Base-by-base conservation (phyloP, 2,329 filamentous ascomycete species). In the Epichloe bromicola region DNA sequence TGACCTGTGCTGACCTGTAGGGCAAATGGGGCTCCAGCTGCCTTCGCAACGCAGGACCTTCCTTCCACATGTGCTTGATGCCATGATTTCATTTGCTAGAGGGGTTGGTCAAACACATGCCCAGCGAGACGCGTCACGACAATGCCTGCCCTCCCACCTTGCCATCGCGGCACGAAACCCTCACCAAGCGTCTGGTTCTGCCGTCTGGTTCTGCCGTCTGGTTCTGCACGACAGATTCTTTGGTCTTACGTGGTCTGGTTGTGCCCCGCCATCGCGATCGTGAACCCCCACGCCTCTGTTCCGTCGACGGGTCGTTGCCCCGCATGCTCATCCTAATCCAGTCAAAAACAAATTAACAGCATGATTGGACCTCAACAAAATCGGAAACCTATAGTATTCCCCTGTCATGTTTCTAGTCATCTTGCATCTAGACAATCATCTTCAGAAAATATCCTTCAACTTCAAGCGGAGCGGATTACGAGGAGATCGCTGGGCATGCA, bases 1-100 rank as follows among this genome's bases (percentile, higher is more conserved):
- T 57, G 51, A 54, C 58, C 19, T 44, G 57, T 65, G 64, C 58
- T 57, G 51, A 45, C 56, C 45, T 56, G 40, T 51, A 58, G 56
- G 55, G 57, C 49, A 49, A 45, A 50, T 46, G 57, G 53, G 53
- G 56, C 56, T 56, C 50, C 50, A 41, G 33, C 15, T 14, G 26
- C 46, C 30, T 34, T n/a, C 5, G 34, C 11, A 23, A 37, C n/a
- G 6, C 37, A 8, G n/a, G 36, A 26, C 30, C 26, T 26, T 26
- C 30, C 49, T 26, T 37, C 30, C 49, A 51, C 52, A 51, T 51
- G 52, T 19, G 26, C 36, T 26, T 11, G 10, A 23, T 39, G 20
- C 2, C 11, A 36, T 30, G 30, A 17, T 47, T 33, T 19, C 39
- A 45, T 51, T 53, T 50, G 49, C 48, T 17, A 10, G 26, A 30